Evolutionary conservation across 306 rosid genomes (phyloP).

Genomic region (Quercus mongolica): DNA sequence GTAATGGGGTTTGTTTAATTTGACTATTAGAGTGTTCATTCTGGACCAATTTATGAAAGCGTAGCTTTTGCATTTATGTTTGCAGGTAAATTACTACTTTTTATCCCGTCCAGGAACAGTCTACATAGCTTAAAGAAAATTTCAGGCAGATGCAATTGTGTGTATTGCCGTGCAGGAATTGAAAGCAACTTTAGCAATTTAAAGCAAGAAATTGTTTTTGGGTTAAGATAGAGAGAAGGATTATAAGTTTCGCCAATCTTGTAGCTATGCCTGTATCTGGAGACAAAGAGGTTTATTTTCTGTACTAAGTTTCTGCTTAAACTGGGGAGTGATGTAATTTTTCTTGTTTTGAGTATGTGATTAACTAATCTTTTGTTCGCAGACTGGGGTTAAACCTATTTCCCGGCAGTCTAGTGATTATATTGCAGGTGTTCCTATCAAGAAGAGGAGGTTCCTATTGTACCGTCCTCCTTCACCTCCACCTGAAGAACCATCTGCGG

Average conservation of each 20-base stretch:
- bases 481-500: conserved; percentile 46
- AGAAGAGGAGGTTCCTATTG: conserved; percentile 81
- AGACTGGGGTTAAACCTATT: conserved; percentile 74
- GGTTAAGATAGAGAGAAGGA: conserved; percentile 24
- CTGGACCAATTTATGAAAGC: background rate
- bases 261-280: conserved; percentile 82
- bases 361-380: conserved; percentile 74
- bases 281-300: conserved; percentile 76
- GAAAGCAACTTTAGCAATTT: background rate
- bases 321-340: conserved; percentile 34
- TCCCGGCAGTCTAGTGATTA: conserved; percentile 66
- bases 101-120: background rate
- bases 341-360: conserved; percentile 54
- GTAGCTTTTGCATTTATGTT: conserved; percentile 6
- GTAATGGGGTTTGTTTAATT: background rate
- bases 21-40: background rate
- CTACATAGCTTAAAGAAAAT: background rate
- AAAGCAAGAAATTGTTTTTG: conserved; percentile 29
- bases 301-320: conserved; percentile 53
- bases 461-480: conserved; percentile 54
- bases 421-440: conserved; percentile 89
- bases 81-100: conserved; percentile 28
- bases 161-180: conserved; percentile 10
- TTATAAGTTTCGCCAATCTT: conserved; percentile 37
- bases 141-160: conserved; percentile 20